These are phyloP conservation scores for Meyerozyma guilliermondii DNA, from an alignment of 1,139 yeast genomes.

Conservation along the genomic window DNA sequence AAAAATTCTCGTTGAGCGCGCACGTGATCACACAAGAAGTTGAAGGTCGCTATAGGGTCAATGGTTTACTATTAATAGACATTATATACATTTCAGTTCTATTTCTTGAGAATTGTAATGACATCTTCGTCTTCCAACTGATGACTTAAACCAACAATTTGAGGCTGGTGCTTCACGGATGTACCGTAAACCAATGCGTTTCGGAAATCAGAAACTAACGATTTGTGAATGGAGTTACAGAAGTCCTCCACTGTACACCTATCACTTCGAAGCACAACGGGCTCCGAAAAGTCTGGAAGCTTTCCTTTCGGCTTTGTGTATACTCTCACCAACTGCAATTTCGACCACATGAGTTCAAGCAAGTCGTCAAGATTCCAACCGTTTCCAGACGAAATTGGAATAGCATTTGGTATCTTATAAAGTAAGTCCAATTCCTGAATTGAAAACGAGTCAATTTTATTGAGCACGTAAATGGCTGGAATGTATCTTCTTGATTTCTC, in stretches of 20 bases:
- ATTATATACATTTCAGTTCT: conserved; percentile 4
- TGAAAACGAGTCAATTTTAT: conserved; percentile 92
- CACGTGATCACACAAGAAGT: not conserved
- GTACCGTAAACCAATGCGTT: conserved; percentile 88
- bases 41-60: not conserved
- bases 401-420: conserved; percentile 91
- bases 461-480: conserved; percentile 90
- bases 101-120: conserved; percentile 84
- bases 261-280: conserved; percentile 82
- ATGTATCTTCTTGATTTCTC: conserved; percentile 85
- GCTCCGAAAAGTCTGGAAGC: conserved; percentile 90
- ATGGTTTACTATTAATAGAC: not conserved
- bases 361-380: conserved; percentile 97
- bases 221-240: conserved; percentile 94
- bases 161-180: conserved; percentile 98
- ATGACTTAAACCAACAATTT: conserved; percentile 84
- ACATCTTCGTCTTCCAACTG: conserved; percentile 91
- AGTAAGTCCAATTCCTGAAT: conserved; percentile 87
- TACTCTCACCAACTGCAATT: conserved; percentile 83
- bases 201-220: conserved; percentile 87
- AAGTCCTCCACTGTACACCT: conserved; percentile 89
- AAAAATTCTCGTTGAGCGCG: not conserved
- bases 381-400: conserved; percentile 90
- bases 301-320: conserved; percentile 96
- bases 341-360: conserved; percentile 91